Evolutionary conservation across 768 basidiomycete species (phyloP).

Genomic region (Dendrothele bispora): DNA sequence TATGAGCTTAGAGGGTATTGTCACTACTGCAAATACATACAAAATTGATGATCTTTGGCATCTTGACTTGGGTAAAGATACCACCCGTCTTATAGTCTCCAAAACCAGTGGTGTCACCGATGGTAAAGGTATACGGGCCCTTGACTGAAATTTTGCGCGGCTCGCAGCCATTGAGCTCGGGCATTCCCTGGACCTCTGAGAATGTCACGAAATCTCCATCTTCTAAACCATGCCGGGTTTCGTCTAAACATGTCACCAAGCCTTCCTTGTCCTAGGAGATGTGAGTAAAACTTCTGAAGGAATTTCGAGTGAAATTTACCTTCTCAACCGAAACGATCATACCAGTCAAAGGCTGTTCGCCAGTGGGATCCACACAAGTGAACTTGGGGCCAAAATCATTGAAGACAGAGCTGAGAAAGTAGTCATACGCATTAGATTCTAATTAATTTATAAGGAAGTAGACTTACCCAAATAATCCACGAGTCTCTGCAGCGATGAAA

Average conservation of each 20-base stretch:
- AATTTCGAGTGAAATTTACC: conserved; percentile 38
- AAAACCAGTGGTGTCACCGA: conserved; percentile 85
- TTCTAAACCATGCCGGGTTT: conserved; percentile 96
- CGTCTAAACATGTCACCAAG: conserved; percentile 95
- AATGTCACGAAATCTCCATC: conserved; percentile 99
- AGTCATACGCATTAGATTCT: conserved; percentile 4
- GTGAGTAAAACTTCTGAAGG: not conserved
- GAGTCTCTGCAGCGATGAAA: conserved; percentile 90
- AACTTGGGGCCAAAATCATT: conserved; percentile 97
- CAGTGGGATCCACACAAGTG: conserved; percentile 96
- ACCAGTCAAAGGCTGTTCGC: conserved; percentile 88
- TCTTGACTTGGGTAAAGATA: conserved; percentile 97
- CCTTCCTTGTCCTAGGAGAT: conserved; percentile 74
- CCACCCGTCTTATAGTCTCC: conserved; percentile 84
- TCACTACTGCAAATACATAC: conserved; percentile 47
- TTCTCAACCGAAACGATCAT: conserved; percentile 96
- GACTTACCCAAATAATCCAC: conserved; percentile 89
- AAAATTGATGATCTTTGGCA: conserved; percentile 95
- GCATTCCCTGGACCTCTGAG: conserved; percentile 93
- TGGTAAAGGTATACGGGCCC: conserved; percentile 96
- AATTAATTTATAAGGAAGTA: conserved; percentile 1
- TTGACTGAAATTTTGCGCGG: conserved; percentile 92
- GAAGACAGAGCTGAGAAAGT: conserved; percentile 72
- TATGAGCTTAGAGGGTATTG: not conserved
- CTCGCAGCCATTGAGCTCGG: conserved; percentile 85